phyloP scores from a whole-genome alignment of 495 filamentous ascomycete genomes.

The Aspergillus kassunensis region DNA sequence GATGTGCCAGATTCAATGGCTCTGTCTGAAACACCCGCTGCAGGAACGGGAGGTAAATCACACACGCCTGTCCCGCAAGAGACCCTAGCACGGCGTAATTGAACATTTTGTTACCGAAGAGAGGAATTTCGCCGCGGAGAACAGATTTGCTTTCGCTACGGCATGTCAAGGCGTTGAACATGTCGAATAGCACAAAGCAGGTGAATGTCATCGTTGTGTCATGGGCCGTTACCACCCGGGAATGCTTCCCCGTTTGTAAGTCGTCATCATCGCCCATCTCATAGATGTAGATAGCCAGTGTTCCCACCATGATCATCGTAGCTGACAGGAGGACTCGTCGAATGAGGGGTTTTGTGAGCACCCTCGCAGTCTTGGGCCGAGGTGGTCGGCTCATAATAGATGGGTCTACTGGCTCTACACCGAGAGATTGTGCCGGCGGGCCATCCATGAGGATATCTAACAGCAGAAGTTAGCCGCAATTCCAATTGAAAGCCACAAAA shows the following conservation, averaged over 20 bases:
- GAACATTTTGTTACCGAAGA: constrained; percentile 88
- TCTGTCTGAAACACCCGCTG: constrained; percentile 96
- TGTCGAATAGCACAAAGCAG: constrained; percentile 96
- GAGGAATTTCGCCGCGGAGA: constrained; percentile 74
- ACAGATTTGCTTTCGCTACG: constrained; percentile 88
- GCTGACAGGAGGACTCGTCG: constrained; percentile 84
- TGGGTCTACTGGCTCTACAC: constrained; percentile 92
- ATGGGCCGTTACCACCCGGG: constrained; percentile 72
- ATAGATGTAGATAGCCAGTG: constrained; percentile 81
- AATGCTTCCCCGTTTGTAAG: constrained; percentile 34
- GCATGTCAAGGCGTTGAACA: constrained; percentile 96
- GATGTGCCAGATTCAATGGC: constrained; percentile 66
- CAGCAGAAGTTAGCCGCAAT: constrained; percentile 26
- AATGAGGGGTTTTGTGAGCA: constrained; percentile 78
- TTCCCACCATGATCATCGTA: constrained; percentile 83
- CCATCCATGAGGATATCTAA: constrained; percentile 99
- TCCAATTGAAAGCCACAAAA: constrained; percentile 20
- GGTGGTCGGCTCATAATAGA: constrained; percentile 91
- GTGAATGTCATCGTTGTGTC: constrained; percentile 99
- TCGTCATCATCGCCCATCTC: constrained; percentile 71
- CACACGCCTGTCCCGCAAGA: constrained; percentile 76
- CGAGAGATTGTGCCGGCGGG: constrained; percentile 92
- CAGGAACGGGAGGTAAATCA: constrained; percentile 90
- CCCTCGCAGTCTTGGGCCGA: constrained; percentile 75
- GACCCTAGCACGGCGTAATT: constrained; percentile 88